Percentiles rank a stretch among this genome's conserved stretches.
phyloP scores from a whole-genome alignment of 495 filamentous ascomycete species.

The Lophiotrema nucula region DNA sequence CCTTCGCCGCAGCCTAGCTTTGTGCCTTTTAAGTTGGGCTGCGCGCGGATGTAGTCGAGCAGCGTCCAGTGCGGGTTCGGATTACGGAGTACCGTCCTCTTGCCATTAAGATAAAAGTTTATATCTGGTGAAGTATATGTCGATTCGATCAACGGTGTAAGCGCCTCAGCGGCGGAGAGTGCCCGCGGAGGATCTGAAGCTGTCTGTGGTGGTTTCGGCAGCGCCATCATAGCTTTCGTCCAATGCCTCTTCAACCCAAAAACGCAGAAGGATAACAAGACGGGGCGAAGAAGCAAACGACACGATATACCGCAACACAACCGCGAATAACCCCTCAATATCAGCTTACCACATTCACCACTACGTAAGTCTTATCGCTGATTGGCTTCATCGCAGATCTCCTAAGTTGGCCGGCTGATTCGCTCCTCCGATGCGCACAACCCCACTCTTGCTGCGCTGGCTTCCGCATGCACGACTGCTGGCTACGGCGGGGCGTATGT shows the following conservation, averaged over 20 bases:
- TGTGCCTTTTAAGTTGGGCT: constrained; percentile 53
- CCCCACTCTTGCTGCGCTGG: constrained; percentile 19
- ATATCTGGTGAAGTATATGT: constrained; percentile 38
- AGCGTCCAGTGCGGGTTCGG: constrained; percentile 43
- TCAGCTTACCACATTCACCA: constrained; percentile 5
- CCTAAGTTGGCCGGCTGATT: neutral
- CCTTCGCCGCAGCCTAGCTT: constrained; percentile 57
- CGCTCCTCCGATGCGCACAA: neutral
- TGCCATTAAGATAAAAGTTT: constrained; percentile 32
- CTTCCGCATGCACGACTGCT: neutral
- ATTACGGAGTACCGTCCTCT: constrained; percentile 22
- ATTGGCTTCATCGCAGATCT: constrained; percentile 3
- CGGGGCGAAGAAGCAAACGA: no score
- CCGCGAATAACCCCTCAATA: neutral
- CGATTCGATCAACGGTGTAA: constrained; percentile 32
- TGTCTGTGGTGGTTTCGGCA: constrained; percentile 22
- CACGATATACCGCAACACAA: no score
- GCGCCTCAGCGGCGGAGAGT: constrained; percentile 23
- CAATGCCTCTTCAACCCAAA: neutral
- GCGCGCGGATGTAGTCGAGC: constrained; percentile 50
- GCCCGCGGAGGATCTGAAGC: constrained; percentile 18
- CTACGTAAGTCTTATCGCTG: constrained; percentile 12
- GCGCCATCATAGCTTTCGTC: constrained; percentile 8
- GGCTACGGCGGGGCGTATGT: neutral
- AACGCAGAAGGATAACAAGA: no score